These are phyloP conservation scores for Aspergillus coremiiformis DNA, from an alignment of 495 filamentous ascomycete species.

Conservation along the genomic window DNA sequence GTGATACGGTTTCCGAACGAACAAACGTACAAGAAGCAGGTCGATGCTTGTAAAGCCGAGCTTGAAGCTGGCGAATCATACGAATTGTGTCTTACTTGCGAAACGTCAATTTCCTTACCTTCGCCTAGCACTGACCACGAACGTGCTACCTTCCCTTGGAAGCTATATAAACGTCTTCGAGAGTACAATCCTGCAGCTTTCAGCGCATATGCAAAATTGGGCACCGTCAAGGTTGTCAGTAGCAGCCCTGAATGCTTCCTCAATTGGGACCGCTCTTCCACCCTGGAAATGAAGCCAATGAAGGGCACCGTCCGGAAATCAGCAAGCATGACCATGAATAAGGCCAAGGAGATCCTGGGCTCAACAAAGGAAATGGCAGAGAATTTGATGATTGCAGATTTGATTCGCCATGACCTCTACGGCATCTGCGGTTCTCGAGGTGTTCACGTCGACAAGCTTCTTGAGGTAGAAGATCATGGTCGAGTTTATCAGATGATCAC, in stretches of 20 bases:
- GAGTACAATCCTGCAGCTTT: slow-evolving; percentile 77
- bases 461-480: slow-evolving; percentile 82
- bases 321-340: slow-evolving; percentile 50
- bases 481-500: slow-evolving; percentile 87
- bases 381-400: slow-evolving; percentile 96
- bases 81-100: slow-evolving; percentile 81
- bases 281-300: slow-evolving; percentile 62
- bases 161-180: slow-evolving; percentile 63
- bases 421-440: slow-evolving; percentile 64
- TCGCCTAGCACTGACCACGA: slow-evolving; percentile 13
- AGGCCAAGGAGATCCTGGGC: slow-evolving; percentile 62
- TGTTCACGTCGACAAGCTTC: slow-evolving; percentile 58
- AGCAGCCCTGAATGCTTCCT: slow-evolving; percentile 93
- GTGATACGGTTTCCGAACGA: slow-evolving; percentile 42
- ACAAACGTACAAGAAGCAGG: slow-evolving; percentile 52
- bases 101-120: slow-evolving; percentile 54
- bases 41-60: slow-evolving; percentile 60
- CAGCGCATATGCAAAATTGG: slow-evolving; percentile 71
- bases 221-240: slow-evolving; percentile 61
- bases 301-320: slow-evolving; percentile 88
- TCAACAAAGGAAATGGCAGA: slow-evolving; percentile 87
- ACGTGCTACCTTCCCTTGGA: slow-evolving; percentile 46
- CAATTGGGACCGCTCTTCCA: slow-evolving; percentile 50
- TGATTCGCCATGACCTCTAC: slow-evolving; percentile 87
- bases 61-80: slow-evolving; percentile 81